Percentiles rank a stretch among this genome's conserved stretches.
phyloP scores from a whole-genome alignment of 805 yeast species.

The Yamadazyma sp. region DNA sequence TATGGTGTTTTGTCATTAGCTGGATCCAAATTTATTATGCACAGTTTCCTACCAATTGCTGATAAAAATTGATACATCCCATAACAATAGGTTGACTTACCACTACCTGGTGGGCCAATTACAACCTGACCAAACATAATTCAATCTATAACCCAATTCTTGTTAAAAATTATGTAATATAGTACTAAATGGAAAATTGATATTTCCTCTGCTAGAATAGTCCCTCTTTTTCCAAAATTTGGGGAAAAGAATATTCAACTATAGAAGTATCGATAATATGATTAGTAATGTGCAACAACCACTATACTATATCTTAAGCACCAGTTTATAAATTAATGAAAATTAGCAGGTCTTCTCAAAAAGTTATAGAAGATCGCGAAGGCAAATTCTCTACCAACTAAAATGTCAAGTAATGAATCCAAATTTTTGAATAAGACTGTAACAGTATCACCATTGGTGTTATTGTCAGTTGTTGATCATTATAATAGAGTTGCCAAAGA shows the following conservation, averaged over 20 bases:
- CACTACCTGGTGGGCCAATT: conserved; percentile 98
- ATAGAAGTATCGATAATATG: too few species aligned
- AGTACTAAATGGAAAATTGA: too few species aligned
- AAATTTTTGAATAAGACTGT: conserved; percentile 54
- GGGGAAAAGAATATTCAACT: too few species aligned
- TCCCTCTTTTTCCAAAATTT: too few species aligned
- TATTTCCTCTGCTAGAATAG: too few species aligned
- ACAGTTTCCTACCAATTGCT: conserved; percentile 87
- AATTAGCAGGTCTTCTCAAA: too few species aligned
- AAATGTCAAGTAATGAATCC: conserved; percentile 29
- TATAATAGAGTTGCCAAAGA: conserved; percentile 79
- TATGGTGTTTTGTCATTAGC: conserved; percentile 75
- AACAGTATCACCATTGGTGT: conserved; percentile 91
- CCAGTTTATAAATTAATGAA: too few species aligned
- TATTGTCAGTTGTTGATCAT: conserved; percentile 92
- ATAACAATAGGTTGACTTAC: conserved; percentile 90
- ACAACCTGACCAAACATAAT: conserved; percentile 85
- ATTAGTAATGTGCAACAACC: too few species aligned
- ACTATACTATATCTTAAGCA: too few species aligned
- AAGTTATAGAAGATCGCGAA: too few species aligned
- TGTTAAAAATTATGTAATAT: too few species aligned
- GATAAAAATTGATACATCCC: conserved; percentile 91
- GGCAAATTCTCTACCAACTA: not conserved
- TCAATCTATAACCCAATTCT: too few species aligned
- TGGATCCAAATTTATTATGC: conserved; percentile 89